Evolutionary conservation across 2,329 filamentous ascomycete genomes (phyloP).

Genomic region (Colletotrichum sansevieriae): DNA sequence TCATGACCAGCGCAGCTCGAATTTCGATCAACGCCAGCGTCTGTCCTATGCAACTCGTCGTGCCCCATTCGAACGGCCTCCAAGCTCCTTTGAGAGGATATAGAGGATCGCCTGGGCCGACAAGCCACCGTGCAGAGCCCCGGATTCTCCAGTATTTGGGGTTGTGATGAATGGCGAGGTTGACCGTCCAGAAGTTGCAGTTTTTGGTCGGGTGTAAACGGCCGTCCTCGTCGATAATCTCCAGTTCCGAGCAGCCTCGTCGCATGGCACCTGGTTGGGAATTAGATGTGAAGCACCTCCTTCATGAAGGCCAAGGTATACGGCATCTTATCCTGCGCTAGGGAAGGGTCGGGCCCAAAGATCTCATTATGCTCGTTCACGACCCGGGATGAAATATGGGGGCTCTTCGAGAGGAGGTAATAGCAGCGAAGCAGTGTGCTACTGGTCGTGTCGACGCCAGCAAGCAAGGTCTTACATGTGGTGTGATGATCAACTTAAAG

Average conservation of each 20-base stretch:
- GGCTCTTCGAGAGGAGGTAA: slow-evolving; percentile 45
- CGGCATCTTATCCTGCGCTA: slow-evolving; percentile 55
- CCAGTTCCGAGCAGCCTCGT: slow-evolving; percentile 47
- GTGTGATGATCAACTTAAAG: slow-evolving; percentile 39
- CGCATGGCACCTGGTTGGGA: slow-evolving; percentile 61
- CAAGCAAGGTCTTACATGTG: slow-evolving; percentile 50
- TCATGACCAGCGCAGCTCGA: slow-evolving; percentile 60
- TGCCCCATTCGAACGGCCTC: slow-evolving; percentile 64
- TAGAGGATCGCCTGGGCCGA: slow-evolving; percentile 31
- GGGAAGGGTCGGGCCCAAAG: slow-evolving; percentile 57
- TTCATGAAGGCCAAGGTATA: slow-evolving; percentile 68
- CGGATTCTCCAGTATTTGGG: slow-evolving; percentile 57
- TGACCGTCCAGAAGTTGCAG: slow-evolving; percentile 57
- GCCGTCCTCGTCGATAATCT: slow-evolving; percentile 57
- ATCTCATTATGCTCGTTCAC: slow-evolving; percentile 53
- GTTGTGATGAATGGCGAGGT: slow-evolving; percentile 54
- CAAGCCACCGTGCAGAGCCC: slow-evolving; percentile 60
- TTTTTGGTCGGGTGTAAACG: slow-evolving; percentile 58
- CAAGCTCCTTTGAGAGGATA: slow-evolving; percentile 55
- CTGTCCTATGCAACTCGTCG: slow-evolving; percentile 61
- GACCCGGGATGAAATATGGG: slow-evolving; percentile 44
- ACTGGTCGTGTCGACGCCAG: slow-evolving; percentile 51
- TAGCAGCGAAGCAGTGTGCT: slow-evolving; percentile 46
- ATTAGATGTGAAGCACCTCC: slow-evolving; percentile 65
- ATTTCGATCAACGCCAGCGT: slow-evolving; percentile 62